Base-by-base conservation (phyloP, 345 rosid species). In the Salix suchowensis region DNA sequence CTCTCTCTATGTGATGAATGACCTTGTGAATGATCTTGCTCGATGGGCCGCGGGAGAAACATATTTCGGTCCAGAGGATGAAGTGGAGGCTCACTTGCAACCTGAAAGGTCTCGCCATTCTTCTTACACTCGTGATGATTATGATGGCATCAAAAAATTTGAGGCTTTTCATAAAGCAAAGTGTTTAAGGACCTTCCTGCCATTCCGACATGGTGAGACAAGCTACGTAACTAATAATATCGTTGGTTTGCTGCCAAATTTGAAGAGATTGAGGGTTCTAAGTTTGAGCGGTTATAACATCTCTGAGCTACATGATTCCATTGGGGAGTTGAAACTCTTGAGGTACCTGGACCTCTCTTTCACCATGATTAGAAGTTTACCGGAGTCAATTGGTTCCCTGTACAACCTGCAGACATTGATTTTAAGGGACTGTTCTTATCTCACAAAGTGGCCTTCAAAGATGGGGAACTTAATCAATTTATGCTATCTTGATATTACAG, bases 391-490 rank as follows among this genome's bases (percentile, higher is more conserved):
- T 4, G 15, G 23, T 46, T 42, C 28, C 2, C 70, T 74, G 0
- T 74, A 12, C 61, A 74, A 74, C 39, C 6, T 74, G n/a, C 89
- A 84, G 76, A 83, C 84, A 18, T 65, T 87, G 19, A 40, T 65
- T 30, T 65, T 87, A 64, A 66, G 67, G 26, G 44, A 61, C 12
- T 84, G 89, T 14, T 16, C 13, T 6, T 7, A 62, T 30, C 82
- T 84, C 42, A 39, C 21, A 40, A 69, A 81, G 68, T 80, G 84
- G 68, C 89, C 89, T 12, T 74, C 70, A 74, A 75, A 36, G 50
- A 80, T 84, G 42, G 73, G 76, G 30, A 84, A 82, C 21, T 76
- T 84, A 73, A 74, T 84, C 75, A 79, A 80, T 65, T 68, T 87
- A 69, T 76, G 80, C 6, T 67, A 82, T 74, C 86, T 87, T n/a